Conservation (phyloP, 1,284 basidiomycete genomes). For the Heliocybe sulcata region DNA sequence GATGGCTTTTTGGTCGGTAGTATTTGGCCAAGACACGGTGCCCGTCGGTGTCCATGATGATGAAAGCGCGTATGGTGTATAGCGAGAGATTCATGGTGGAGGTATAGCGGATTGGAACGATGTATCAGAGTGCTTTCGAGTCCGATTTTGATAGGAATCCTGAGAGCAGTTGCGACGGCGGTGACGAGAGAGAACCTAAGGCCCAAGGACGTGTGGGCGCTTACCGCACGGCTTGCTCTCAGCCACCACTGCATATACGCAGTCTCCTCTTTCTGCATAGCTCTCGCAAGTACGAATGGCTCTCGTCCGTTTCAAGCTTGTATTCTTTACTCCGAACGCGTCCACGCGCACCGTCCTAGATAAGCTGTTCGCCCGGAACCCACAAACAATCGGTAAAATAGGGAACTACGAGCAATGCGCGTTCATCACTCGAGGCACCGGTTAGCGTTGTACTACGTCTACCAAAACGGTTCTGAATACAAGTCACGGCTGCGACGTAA, state of each 20-base stretch:
- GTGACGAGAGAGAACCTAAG: too few relatives aligned
- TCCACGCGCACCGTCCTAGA: constrained; percentile 32
- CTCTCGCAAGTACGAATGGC: not conserved
- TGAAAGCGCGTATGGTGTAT: constrained; percentile 81
- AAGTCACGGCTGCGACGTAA: not conserved
- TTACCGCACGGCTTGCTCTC: not conserved
- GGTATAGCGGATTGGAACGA: not conserved
- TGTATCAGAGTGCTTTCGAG: too few relatives aligned
- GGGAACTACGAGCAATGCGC: constrained; percentile 45
- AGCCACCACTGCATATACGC: not conserved
- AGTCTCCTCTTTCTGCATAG: too few relatives aligned
- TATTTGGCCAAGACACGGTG: constrained; percentile 95
- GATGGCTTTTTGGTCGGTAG: constrained; percentile 73
- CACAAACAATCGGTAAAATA: constrained; percentile 37
- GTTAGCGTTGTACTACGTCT: constrained; percentile 20
- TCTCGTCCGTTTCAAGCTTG: constrained; percentile 27
- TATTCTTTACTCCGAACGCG: constrained; percentile 37
- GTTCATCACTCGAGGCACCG: constrained; percentile 44
- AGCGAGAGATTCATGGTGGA: constrained; percentile 70
- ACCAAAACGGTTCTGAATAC: not conserved
- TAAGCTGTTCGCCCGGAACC: constrained; percentile 36
- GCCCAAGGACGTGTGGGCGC: not conserved
- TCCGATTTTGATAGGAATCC: too few relatives aligned
- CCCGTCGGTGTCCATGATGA: constrained; percentile 92
- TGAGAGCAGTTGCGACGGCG: too few relatives aligned